Percentiles rank a stretch among this genome's conserved stretches.
Evolutionary conservation across 163 green algal genomes (phyloP).

Genomic region (Chlamydomonas reinhardtii): DNA sequence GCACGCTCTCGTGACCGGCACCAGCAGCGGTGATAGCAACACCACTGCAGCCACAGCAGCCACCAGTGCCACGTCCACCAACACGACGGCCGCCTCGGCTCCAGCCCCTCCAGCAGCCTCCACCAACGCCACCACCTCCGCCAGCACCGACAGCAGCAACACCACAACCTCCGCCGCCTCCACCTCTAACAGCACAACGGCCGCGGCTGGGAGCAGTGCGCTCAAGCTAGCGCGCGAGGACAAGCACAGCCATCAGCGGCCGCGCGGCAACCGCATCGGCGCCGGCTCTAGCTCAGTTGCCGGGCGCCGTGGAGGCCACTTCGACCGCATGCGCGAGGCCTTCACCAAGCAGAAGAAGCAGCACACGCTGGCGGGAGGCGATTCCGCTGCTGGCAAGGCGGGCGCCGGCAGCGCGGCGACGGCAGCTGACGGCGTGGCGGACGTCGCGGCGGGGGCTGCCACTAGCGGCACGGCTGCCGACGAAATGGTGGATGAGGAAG

Average conservation of each 20-base stretch:
- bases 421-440: too few relatives aligned
- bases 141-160: not conserved
- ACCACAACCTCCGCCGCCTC: not conserved
- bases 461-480: not conserved
- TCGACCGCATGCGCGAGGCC: conserved; percentile 1
- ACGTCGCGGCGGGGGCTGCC: not conserved
- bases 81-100: not conserved
- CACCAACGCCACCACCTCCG: not conserved
- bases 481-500: not conserved
- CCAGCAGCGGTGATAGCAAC: not conserved
- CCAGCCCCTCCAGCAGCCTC: not conserved
- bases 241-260: too few relatives aligned
- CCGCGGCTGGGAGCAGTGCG: too few relatives aligned
- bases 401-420: not conserved
- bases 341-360: conserved; percentile 4
- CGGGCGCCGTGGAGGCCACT: not conserved
- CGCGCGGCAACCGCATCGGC: too few relatives aligned
- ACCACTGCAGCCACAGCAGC: not conserved
- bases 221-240: too few relatives aligned
- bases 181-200: too few relatives aligned
- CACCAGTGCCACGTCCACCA: not conserved
- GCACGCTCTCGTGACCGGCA: not conserved
- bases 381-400: not conserved
- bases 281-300: too few relatives aligned
- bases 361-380: not conserved